Percentiles rank a stretch among this genome's conserved stretches.
Evolutionary conservation across 371 early-diverging fungal genomes (phyloP).

Genomic region (Mortierella sp.): DNA sequence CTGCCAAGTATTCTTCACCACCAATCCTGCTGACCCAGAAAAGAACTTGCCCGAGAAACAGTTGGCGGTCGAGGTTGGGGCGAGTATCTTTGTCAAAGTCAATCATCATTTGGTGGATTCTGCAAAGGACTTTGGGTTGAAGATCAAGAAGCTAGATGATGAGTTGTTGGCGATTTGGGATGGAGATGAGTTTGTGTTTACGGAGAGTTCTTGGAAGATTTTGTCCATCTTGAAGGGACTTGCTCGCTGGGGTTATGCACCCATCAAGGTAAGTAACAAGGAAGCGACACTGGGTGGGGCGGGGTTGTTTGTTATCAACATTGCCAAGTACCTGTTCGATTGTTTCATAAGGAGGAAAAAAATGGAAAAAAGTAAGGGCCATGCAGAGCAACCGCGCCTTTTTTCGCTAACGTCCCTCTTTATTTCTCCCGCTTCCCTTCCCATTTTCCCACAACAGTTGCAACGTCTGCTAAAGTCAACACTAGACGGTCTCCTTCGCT

Average conservation of each 20-base stretch:
- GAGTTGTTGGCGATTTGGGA: constrained; percentile 67
- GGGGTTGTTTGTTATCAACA: not conserved
- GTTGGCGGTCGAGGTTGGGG: constrained; percentile 69
- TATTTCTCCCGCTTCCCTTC: not conserved
- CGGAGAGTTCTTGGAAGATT: constrained; percentile 62
- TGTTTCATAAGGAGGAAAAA: not conserved
- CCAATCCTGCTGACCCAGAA: constrained; percentile 33
- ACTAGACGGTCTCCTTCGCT: constrained; percentile 27
- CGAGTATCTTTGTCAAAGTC: constrained; percentile 73
- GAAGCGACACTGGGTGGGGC: too few relatives aligned
- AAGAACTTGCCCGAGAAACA: constrained; percentile 30
- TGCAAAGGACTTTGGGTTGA: constrained; percentile 66
- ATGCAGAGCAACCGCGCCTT: not conserved
- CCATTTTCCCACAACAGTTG: constrained; percentile 9
- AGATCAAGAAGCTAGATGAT: constrained; percentile 44
- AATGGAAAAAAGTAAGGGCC: not conserved
- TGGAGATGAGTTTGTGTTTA: constrained; percentile 65
- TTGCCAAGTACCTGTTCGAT: not conserved
- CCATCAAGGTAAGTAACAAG: constrained; percentile 60
- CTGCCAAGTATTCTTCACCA: constrained; percentile 61
- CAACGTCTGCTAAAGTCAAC: constrained; percentile 28
- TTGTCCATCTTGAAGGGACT: constrained; percentile 64
- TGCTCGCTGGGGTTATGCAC: constrained; percentile 67
- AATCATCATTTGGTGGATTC: constrained; percentile 71
- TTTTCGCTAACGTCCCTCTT: not conserved